Evolutionary conservation across 108 stramenopile species (phyloP).

Genomic region (Halocafeteria seosinensis): DNA sequence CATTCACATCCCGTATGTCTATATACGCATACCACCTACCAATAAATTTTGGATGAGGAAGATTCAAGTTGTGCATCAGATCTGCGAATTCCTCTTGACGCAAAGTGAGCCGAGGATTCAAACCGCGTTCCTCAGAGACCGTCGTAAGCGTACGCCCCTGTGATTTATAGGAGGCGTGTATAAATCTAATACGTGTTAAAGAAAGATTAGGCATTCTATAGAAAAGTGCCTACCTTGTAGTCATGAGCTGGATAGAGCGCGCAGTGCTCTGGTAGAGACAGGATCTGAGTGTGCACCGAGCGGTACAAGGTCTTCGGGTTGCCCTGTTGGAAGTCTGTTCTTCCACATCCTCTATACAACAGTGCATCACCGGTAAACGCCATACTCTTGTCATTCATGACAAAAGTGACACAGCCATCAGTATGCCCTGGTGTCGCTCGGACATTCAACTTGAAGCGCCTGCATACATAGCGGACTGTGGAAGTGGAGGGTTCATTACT

Average conservation of each 20-base stretch:
- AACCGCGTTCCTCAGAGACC: constrained; percentile 48
- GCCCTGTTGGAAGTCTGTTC: constrained; percentile 67
- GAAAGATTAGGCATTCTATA: no score
- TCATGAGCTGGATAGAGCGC: constrained; percentile 71
- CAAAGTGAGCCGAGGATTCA: constrained; percentile 45
- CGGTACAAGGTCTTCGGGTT: constrained; percentile 44
- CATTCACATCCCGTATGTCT: no score
- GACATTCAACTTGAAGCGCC: not conserved
- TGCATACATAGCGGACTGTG: no score
- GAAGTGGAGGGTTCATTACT: no score
- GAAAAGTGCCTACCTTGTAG: no score
- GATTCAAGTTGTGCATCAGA: constrained; percentile 60
- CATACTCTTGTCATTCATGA: constrained; percentile 42
- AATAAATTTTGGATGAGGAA: constrained; percentile 57
- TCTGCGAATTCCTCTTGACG: constrained; percentile 53
- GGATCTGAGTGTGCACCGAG: constrained; percentile 50
- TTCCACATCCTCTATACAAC: constrained; percentile 56
- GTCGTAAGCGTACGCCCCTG: constrained; percentile 41
- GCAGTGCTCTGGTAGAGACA: constrained; percentile 48
- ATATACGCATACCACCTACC: no score
- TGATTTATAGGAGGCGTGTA: no score
- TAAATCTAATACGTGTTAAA: no score
- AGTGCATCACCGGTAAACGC: constrained; percentile 74
- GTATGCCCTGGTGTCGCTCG: constrained; percentile 70
- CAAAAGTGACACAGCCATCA: constrained; percentile 52